Base-by-base conservation (phyloP, 2,329 filamentous ascomycete genomes). In the Colletotrichum neosansevieriae region DNA sequence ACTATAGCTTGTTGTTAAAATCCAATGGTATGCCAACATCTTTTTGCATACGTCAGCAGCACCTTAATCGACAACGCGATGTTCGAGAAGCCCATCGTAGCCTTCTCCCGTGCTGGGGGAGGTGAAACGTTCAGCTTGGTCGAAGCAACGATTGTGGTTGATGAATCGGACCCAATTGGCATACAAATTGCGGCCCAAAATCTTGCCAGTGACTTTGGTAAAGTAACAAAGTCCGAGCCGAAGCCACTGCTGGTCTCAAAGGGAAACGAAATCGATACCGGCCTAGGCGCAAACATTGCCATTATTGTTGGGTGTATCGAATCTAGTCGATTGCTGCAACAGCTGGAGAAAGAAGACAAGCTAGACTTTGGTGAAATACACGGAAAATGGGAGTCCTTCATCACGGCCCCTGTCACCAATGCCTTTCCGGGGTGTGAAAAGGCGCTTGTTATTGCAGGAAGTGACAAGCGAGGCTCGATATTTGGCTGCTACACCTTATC, bases 401-500 rank as follows among this genome's bases (percentile, higher is more conserved):
- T 34, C 72, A 78, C 82, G 10, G 86, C 84, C 21, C 76, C 78
- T 24, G 68, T 89, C 1, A 1, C 73, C 80, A 5, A 76, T 81
- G 44, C 86, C 85, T 1, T 74, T 83, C 19, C 77, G 81, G 5
- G 83, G 81, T 32, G 80, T 83, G 34, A 77, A 7, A 77, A 77
- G 58, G 86, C 87, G 1, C 76, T 89, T 17, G 83, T 89, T 7
- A 86, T 89, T 74, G 84, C 83, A 47, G 87, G 85, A 13, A 87
- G 84, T 72, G 86, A 90, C 75, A 86, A 87, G 62, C 80, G 88
- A 66, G 87, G 87, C 32, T 81, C 85, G 0, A 86, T 89, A 42
- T 90, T 85, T 70, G 88, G 87, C 15, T 78, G 87, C 11, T 89
- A 90, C 73, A 85, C 86, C 50, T 72, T 90, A 24, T 87, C 86